Percentiles rank a stretch among this genome's conserved stretches.
Conservation (phyloP, 2,329 filamentous ascomycete species). For the Coleophoma crateriformis region DNA sequence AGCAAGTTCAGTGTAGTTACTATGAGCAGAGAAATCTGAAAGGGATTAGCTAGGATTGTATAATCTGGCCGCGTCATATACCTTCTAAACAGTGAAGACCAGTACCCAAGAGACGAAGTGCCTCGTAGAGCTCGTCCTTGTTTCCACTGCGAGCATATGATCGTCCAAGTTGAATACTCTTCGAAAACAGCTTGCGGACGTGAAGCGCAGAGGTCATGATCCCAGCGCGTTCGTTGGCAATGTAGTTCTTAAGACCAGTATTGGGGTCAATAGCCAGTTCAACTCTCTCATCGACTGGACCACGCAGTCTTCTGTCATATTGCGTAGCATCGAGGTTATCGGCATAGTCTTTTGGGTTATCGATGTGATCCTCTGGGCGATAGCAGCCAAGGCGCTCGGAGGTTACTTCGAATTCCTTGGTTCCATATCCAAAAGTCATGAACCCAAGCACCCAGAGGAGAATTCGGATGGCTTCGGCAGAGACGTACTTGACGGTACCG, state of each 20-base stretch:
- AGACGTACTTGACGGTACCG: slow-evolving; percentile 85
- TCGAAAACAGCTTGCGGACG: slow-evolving; percentile 66
- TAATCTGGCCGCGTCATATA: slow-evolving; percentile 32
- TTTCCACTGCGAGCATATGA: slow-evolving; percentile 60
- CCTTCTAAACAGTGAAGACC: slow-evolving; percentile 80
- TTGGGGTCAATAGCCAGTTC: slow-evolving; percentile 75
- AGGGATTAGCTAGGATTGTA: slow-evolving; percentile 20
- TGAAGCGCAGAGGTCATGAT: slow-evolving; percentile 81
- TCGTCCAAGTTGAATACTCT: slow-evolving; percentile 75
- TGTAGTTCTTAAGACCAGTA: slow-evolving; percentile 87
- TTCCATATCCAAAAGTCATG: slow-evolving; percentile 79
- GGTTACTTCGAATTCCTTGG: slow-evolving; percentile 81
- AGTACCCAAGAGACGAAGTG: slow-evolving; percentile 79
- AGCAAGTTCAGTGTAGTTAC: slow-evolving; percentile 86
- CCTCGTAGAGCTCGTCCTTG: slow-evolving; percentile 79
- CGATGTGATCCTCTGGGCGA: slow-evolving; percentile 77
- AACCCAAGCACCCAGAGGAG: slow-evolving; percentile 86
- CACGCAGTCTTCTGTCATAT: slow-evolving; percentile 77
- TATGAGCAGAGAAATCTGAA: slow-evolving; percentile 80
- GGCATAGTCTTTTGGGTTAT: slow-evolving; percentile 76
- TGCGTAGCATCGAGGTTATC: slow-evolving; percentile 80
- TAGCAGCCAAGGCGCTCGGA: slow-evolving; percentile 75
- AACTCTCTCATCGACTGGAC: slow-evolving; percentile 69
- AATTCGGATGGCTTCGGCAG: slow-evolving; percentile 84
- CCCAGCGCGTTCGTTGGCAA: slow-evolving; percentile 72